Evolutionary conservation across 2,329 filamentous ascomycete species (phyloP).

Genomic region (Cladobotryum mycophilum): DNA sequence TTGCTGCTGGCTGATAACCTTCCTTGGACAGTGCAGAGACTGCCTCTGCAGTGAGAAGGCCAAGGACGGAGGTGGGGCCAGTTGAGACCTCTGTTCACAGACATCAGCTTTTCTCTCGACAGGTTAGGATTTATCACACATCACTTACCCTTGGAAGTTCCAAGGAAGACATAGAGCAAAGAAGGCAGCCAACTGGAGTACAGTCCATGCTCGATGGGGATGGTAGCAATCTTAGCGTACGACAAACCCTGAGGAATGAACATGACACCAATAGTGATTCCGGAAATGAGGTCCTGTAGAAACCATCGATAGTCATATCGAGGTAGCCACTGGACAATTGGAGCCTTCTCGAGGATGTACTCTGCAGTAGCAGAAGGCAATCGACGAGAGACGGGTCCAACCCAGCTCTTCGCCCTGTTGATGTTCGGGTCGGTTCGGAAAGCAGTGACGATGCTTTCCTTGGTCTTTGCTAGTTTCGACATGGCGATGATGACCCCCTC

Average conservation of each 20-base stretch:
- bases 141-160: slow-evolving; percentile 51
- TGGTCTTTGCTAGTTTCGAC: slow-evolving; percentile 8
- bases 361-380: slow-evolving; percentile 47
- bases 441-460: slow-evolving; percentile 14
- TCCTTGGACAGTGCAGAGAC: slow-evolving; percentile 43
- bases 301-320: slow-evolving; percentile 56
- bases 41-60: slow-evolving; percentile 56
- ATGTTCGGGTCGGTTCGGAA: slow-evolving; percentile 22
- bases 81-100: slow-evolving; percentile 47
- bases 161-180: slow-evolving; percentile 52
- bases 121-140: too few species aligned
- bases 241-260: slow-evolving; percentile 57
- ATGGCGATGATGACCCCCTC: too few species aligned
- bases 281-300: slow-evolving; percentile 54
- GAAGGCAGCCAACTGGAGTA: slow-evolving; percentile 55
- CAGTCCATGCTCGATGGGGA: slow-evolving; percentile 54
- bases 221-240: slow-evolving; percentile 56
- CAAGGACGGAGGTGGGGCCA: slow-evolving; percentile 59
- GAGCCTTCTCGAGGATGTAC: slow-evolving; percentile 55
- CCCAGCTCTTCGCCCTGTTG: slow-evolving; percentile 21
- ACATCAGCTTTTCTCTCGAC: neutral
- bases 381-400: slow-evolving; percentile 17
- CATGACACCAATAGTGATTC: slow-evolving; percentile 54
- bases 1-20: slow-evolving; percentile 47
- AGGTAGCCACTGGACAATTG: slow-evolving; percentile 57